Evolutionary conservation across 176 grass and related monocot genomes (phyloP), one percentile per base, ranked within the genome.

Genomic region (Triticum timopheevii): DNA sequence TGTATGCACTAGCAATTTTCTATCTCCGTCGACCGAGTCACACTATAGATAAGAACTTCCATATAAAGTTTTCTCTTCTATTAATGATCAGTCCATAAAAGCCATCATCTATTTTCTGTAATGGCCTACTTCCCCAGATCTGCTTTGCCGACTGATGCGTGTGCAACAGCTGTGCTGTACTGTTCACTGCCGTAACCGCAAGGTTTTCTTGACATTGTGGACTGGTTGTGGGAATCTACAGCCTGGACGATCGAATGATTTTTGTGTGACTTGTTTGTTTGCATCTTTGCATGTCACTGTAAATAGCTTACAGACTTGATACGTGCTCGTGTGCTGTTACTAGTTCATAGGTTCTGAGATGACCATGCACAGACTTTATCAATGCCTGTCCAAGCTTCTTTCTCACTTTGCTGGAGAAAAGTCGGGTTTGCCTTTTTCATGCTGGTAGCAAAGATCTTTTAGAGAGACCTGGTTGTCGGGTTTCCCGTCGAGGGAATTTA

Each of bases 41-140:
- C 27, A 34, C 71, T 82, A 40, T 85, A 88, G 86, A 91, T 88
- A 88, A 82, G 71, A 91, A 88, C 82, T 81, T 38, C 76, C 19
- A 23, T 72, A 56, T 78, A 78, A 88, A 85, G 52, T 82, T 78
- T 35, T 59, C 4, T 79, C 71, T 59, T 71, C 17, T 86, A 19
- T 72, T 62, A 11, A 11, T 71, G 54, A 56, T 88, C 54, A 64
- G 42, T 78, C 82, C 63, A 58, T 63, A 70, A 49, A 71, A 71
- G 25, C 38, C 34, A 71, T 28, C 39, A 4, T 61, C 5, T 38
- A 45, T 87, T 73, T 65, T 85, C 30, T 88, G 6, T 52, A n/a
- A 80, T 85, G 63, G 76, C 76, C 36, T 36, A 69, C 49, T 24
- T 23, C 35, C 22, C 36, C 76, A 62, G 63, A 30, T 36, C 25